These are phyloP conservation scores for Flaveria bidentis DNA, from an alignment of 129 eudicot genomes.

Conservation along the genomic window DNA sequence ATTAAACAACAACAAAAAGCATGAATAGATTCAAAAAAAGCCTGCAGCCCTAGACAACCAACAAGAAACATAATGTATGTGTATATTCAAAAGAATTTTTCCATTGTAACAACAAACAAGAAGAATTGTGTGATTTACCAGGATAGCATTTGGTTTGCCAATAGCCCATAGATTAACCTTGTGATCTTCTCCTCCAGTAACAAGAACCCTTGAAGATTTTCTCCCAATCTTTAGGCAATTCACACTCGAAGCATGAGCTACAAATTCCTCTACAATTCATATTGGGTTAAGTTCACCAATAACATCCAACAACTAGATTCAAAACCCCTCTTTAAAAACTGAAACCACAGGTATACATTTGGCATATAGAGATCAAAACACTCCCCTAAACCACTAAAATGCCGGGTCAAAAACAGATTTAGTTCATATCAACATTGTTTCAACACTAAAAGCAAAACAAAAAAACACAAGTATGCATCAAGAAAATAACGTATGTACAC, in stretches of 20 bases:
- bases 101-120: background rate
- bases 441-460: background rate
- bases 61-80: background rate
- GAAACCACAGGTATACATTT: constrained; percentile 15
- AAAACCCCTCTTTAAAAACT: background rate
- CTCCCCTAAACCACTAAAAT: too few relatives aligned
- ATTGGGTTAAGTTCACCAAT: constrained; percentile 27
- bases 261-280: constrained; percentile 79
- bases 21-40: background rate
- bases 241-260: constrained; percentile 90
- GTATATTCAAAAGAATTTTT: background rate
- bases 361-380: background rate
- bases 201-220: constrained; percentile 88
- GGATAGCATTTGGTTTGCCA: constrained; percentile 89
- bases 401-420: too few relatives aligned
- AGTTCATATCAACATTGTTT: background rate
- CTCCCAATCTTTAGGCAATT: constrained; percentile 95
- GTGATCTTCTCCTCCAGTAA: constrained; percentile 99
- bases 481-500: background rate
- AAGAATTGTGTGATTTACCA: constrained; percentile 50
- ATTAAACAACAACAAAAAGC: background rate
- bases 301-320: background rate
- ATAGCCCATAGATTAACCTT: constrained; percentile 98
- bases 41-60: background rate
- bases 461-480: background rate